A percentile compares a stretch with the other conserved stretches of the same genome.
phyloP scores from a whole-genome alignment of 2,329 filamentous ascomycete genomes.

The Ophiostoma perfectum region DNA sequence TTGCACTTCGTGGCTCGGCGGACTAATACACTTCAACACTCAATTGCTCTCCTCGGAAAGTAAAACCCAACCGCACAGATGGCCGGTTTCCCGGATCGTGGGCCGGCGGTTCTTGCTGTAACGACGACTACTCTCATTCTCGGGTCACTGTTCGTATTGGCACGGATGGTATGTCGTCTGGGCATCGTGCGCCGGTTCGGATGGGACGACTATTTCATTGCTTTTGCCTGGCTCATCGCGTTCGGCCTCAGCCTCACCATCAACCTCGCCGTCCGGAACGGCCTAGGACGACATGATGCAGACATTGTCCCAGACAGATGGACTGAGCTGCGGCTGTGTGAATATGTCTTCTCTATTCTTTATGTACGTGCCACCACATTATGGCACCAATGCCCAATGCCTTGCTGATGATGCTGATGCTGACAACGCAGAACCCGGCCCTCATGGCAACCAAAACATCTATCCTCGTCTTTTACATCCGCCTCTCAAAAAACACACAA shows the following conservation, averaged over 20 bases:
- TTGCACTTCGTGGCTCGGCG: background rate
- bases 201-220: slow-evolving; percentile 76
- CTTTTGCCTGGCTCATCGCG: slow-evolving; percentile 69
- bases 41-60: background rate
- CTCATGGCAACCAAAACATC: slow-evolving; percentile 89
- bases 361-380: slow-evolving; percentile 43
- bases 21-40: background rate
- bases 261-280: slow-evolving; percentile 56
- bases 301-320: slow-evolving; percentile 51
- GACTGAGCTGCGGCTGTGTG: slow-evolving; percentile 49
- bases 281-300: slow-evolving; percentile 62
- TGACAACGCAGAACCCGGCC: slow-evolving; percentile 59
- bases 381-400: background rate
- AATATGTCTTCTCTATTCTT: slow-evolving; percentile 61
- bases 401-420: too few species aligned
- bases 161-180: slow-evolving; percentile 66
- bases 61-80: background rate
- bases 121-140: slow-evolving; percentile 63
- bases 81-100: slow-evolving; percentile 39
- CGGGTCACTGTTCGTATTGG: slow-evolving; percentile 67
- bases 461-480: slow-evolving; percentile 86
- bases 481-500: slow-evolving; percentile 71
- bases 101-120: slow-evolving; percentile 61
- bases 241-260: slow-evolving; percentile 64
- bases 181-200: slow-evolving; percentile 66